Conservation (phyloP, 2,329 filamentous ascomycete species). For the Exophiala spinifera region DNA sequence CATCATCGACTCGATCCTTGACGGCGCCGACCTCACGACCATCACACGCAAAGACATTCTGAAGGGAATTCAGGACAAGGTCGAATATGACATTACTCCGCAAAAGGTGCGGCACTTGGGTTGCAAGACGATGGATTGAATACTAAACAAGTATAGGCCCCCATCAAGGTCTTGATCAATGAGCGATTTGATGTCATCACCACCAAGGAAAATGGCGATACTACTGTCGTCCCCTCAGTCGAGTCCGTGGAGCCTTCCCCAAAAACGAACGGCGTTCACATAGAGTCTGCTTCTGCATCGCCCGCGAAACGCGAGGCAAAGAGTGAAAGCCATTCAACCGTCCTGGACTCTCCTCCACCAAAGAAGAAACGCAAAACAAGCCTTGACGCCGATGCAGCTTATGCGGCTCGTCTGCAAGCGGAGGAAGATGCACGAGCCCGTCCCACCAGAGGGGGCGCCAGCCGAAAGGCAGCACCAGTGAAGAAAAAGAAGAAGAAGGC, state of each 20-base stretch:
- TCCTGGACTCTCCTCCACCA: slow-evolving; percentile 39
- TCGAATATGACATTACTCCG: slow-evolving; percentile 59
- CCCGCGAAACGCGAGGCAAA: slow-evolving; percentile 43
- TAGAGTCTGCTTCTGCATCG: slow-evolving; percentile 33
- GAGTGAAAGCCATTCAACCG: slow-evolving; percentile 41
- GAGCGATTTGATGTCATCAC: slow-evolving; percentile 70
- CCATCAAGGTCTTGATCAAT: slow-evolving; percentile 70
- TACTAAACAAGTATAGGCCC: slow-evolving; percentile 47
- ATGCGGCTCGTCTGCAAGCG: slow-evolving; percentile 84
- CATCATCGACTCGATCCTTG: slow-evolving; percentile 63
- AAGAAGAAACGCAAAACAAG: slow-evolving; percentile 65
- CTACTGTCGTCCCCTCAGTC: slow-evolving; percentile 34
- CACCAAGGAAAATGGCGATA: slow-evolving; percentile 44
- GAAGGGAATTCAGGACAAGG: slow-evolving; percentile 58
- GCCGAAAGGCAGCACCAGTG: slow-evolving; percentile 54
- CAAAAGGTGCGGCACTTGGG: slow-evolving; percentile 52
- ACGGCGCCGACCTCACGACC: slow-evolving; percentile 59
- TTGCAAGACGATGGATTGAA: neutral
- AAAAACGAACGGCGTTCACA: slow-evolving; percentile 37
- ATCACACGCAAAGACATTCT: slow-evolving; percentile 65
- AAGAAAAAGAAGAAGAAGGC: slow-evolving; percentile 61
- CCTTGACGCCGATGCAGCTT: slow-evolving; percentile 76
- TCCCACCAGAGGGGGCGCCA: slow-evolving; percentile 70
- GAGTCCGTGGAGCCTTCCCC: slow-evolving; percentile 22
- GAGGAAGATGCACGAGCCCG: slow-evolving; percentile 79